Evolutionary conservation across 1,284 basidiomycete genomes (phyloP).

Genomic region (Rhodotorula sp.): DNA sequence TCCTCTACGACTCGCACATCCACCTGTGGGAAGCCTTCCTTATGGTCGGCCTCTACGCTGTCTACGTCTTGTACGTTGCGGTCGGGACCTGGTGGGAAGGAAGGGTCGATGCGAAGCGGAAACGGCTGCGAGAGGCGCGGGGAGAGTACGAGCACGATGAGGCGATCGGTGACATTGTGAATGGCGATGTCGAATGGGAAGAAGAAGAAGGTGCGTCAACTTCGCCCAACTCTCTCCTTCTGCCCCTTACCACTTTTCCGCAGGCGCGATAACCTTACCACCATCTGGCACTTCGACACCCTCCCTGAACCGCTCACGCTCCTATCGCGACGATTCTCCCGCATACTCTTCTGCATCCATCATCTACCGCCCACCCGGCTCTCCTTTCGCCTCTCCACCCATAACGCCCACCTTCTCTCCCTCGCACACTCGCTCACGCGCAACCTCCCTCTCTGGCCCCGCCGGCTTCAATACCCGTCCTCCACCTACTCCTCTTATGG

Average conservation of each 20-base stretch:
- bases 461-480: neutral
- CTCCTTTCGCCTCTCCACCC: conserved; percentile 2
- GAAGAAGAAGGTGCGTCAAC: neutral
- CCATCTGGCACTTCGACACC: conserved; percentile 23
- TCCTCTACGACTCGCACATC: conserved; percentile 75
- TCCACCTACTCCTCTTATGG: conserved; percentile 2
- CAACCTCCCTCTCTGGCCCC: neutral
- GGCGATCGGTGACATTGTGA: conserved; percentile 18
- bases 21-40: conserved; percentile 67
- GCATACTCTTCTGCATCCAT: conserved; percentile 14
- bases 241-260: neutral
- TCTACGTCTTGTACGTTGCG: conserved; percentile 77
- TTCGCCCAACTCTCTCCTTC: neutral
- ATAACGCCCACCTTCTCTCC: neutral
- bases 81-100: conserved; percentile 68
- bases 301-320: neutral
- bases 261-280: conserved; percentile 11
- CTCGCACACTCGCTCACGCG: conserved; percentile 5
- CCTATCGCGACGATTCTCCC: conserved; percentile 4
- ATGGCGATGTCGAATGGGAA: conserved; percentile 25
- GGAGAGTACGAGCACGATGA: conserved; percentile 34
- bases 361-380: conserved; percentile 10
- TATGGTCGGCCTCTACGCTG: conserved; percentile 71
- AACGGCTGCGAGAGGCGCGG: conserved; percentile 26
- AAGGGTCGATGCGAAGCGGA: conserved; percentile 56